These are phyloP conservation scores for Haematococcus lacustris DNA, from an alignment of 139 green algal genomes.

Conservation along the genomic window DNA sequence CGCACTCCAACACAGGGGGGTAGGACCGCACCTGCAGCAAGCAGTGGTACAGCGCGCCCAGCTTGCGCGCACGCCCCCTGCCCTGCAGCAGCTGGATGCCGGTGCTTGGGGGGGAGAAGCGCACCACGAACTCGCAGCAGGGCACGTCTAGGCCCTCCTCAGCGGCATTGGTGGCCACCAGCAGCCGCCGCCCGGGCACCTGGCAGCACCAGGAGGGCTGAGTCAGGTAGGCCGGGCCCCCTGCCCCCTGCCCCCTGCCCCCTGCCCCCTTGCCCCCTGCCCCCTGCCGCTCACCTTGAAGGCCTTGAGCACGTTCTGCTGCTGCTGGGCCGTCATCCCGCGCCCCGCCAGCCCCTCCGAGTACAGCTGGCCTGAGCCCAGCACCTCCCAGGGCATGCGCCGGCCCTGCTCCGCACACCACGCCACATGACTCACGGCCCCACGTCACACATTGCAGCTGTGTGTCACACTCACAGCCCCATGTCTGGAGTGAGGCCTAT, in stretches of 20 bases:
- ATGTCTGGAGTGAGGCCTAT: not conserved
- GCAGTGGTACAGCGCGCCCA: slow-evolving; percentile 14
- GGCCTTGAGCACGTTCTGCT: slow-evolving; percentile 20
- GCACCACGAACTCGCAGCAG: slow-evolving; percentile 24
- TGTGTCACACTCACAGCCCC: not conserved
- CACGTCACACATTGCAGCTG: not conserved
- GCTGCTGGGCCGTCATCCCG: slow-evolving; percentile 21
- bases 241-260: not conserved
- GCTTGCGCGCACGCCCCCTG: slow-evolving; percentile 16
- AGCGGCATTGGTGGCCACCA: slow-evolving; percentile 29
- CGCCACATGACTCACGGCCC: no score
- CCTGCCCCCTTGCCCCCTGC: not conserved
- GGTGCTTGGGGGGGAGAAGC: slow-evolving; percentile 23
- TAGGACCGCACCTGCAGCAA: slow-evolving; percentile 26
- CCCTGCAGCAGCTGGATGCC: slow-evolving; percentile 37
- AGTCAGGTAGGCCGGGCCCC: not conserved
- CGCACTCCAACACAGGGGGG: no score
- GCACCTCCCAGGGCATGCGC: not conserved
- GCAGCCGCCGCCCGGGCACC: slow-evolving; percentile 16
- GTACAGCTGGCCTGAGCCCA: slow-evolving; percentile 2
- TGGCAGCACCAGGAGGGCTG: not conserved
- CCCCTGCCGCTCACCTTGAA: slow-evolving; percentile 20
- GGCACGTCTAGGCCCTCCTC: slow-evolving; percentile 40
- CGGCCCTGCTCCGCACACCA: no score
- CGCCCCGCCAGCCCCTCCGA: not conserved